Evolutionary conservation across 805 yeast species (phyloP), one percentile per base, ranked within the genome.

Genomic region (Saccharomycopsis fodiens): DNA sequence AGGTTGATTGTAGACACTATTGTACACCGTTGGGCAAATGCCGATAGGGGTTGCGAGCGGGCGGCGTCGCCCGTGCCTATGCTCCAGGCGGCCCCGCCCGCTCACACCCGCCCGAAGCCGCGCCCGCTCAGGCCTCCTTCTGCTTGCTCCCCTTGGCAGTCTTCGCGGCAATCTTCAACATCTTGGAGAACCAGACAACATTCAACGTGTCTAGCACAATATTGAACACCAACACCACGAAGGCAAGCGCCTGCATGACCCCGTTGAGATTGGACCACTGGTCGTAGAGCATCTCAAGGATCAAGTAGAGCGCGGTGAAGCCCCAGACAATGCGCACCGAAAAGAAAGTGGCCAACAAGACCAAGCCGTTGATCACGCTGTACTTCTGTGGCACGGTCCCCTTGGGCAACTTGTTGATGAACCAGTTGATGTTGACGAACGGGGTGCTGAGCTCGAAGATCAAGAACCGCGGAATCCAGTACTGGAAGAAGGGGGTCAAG

Each of bases 361-460:
- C 53, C 6, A 87, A 43, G 0, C 97, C 97, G 60, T 93, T 93
- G 54, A 81, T 55, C 13, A 75, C 58, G 42, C 78, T 74, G 8
- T 76, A 45, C 52, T 58, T 68, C 20, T 68, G 69, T 35, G 84
- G 79, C 42, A 86, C 69, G 3, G 77, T 62, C 3, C 83, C 85
- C 1, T 70, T 70, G 1, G 95, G 93, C 15, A 88, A 68, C 55
- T 85, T 81, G 27, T 83, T 73, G 29, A 87, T 79, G 62, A 82
- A 89, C 96, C 97, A 93, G 62, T 93, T 86, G 59, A 85, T 61
- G 63, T 93, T 94, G 51, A 93, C 96, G 64, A 93, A 93, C 6
- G 97, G 97, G 1, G 97, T 85, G 39, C 95, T 82, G 35, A 85
- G 72, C 65, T 93, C 98, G 63, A 84, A 93, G 41, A 85, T 60